phyloP scores from a whole-genome alignment of 2,329 filamentous ascomycete species.

The Trichoderma cornu-damae region DNA sequence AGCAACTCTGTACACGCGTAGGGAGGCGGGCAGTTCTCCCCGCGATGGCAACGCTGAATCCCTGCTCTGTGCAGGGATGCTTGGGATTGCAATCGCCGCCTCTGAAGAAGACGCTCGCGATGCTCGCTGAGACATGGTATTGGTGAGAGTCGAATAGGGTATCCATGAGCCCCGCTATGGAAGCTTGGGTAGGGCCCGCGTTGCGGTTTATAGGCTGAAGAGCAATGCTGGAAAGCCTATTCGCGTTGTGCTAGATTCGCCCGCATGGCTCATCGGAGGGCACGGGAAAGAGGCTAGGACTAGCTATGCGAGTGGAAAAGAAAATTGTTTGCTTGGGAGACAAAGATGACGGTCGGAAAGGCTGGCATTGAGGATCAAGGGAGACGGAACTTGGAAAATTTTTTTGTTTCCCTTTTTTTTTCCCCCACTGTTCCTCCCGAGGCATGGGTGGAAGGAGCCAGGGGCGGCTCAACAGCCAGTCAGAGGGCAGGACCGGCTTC shows the following conservation, averaged over 20 bases:
- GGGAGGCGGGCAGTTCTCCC: background rate
- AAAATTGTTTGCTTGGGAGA: background rate
- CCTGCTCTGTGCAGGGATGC: background rate
- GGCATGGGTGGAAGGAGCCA: constrained; percentile 22
- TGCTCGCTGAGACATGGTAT: background rate
- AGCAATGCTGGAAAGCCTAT: constrained; percentile 1
- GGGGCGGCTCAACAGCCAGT: constrained; percentile 23
- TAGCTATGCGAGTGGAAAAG: background rate
- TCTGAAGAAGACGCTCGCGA: constrained; percentile 1
- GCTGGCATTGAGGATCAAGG: too few relatives aligned
- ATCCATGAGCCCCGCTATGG: constrained; percentile 1
- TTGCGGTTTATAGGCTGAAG: constrained; percentile 7
- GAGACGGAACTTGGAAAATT: too few relatives aligned
- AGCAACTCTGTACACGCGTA: background rate
- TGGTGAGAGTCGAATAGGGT: background rate
- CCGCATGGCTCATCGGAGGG: background rate
- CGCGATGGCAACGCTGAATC: constrained; percentile 1
- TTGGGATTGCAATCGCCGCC: constrained; percentile 12
- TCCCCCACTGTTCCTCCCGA: background rate
- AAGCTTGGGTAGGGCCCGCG: background rate
- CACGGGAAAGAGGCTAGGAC: constrained; percentile 3
- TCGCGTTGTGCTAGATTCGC: background rate
- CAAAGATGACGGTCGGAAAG: background rate
- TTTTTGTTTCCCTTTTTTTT: background rate
- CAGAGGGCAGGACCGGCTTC: constrained; percentile 21